Base-by-base conservation (phyloP, 2,329 filamentous ascomycete genomes). In the Sporothrix schenckii region DNA sequence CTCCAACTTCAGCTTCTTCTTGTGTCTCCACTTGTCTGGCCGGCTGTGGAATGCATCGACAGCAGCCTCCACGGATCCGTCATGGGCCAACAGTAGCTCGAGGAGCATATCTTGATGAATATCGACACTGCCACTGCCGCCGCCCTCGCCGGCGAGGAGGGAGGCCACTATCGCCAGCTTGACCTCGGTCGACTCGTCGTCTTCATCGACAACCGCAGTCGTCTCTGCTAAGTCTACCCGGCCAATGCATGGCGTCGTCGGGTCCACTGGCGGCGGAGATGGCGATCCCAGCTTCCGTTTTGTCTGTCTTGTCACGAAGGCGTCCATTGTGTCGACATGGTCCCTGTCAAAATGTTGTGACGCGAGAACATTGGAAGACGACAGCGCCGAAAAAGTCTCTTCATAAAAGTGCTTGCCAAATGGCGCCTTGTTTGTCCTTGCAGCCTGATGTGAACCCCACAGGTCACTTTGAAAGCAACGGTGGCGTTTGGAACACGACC, bases 141-240 rank as follows among this genome's bases (percentile, higher is more conserved):
- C 27, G 11, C 24, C 77, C 4, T 89, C 74, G 0, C 83, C 77
- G 0, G 92, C 88, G 74, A 93, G 86, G 0, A 97, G 81, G 0
- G 95, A 98, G 2, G 90, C 87, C 3, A 99, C 82, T 1, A 97
- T 83, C 1, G 93, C 93, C 16, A 99, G 81, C 77, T 97, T 98
- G 75, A 96, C 84, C 73, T 98, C 95, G 0, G 95, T 99, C 1
- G 91, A 89, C 61, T 97, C 92, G 19, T 93, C 88, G 19, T 88
- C 86, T 11, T 53, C 63, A 39, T 52, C 63, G 14, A 97, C 98
- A 75, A 96, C 84, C 73, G 98, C 94, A 0, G 94, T 98, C 1
- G 91, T 89, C 58, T 96, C 92, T 19, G 93, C 88, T 19, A 88
- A 86, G 21, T 80, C 78, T 5, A 77, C 76, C 24, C 6, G 39